Conservation (phyloP, 2,329 filamentous ascomycete species). For the Aspergillus candidus region DNA sequence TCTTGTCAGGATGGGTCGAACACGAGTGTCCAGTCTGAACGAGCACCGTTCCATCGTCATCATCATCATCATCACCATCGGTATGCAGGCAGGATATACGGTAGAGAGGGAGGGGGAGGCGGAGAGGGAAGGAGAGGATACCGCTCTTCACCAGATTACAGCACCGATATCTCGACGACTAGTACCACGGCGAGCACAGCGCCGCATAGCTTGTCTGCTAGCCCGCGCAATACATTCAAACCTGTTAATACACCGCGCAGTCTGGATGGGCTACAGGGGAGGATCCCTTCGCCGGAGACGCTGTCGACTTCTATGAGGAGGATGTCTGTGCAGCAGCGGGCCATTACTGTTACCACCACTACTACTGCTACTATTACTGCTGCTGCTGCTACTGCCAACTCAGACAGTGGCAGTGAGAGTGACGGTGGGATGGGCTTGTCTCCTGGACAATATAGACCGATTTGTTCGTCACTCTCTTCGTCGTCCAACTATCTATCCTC, state of each 20-base stretch:
- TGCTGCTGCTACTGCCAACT: too few species aligned
- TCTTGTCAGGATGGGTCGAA: too few species aligned
- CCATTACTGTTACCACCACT: too few species aligned
- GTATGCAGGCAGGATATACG: conserved; percentile 18
- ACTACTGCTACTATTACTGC: too few species aligned
- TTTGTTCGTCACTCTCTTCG: too few species aligned
- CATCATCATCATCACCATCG: conserved; percentile 22
- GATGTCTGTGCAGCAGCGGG: neutral
- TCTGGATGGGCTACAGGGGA: conserved; percentile 6
- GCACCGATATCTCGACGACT: conserved; percentile 7
- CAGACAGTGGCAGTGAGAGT: too few species aligned
- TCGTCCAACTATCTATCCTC: too few species aligned
- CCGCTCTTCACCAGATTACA: conserved; percentile 33
- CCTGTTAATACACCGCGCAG: conserved; percentile 38
- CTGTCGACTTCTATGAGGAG: conserved; percentile 19
- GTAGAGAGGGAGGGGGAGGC: conserved; percentile 6
- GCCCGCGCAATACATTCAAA: conserved; percentile 36
- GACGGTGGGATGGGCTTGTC: too few species aligned
- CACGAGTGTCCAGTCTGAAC: too few species aligned
- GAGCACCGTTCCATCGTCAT: conserved; percentile 15
- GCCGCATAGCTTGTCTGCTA: conserved; percentile 32
- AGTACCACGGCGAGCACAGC: conserved; percentile 16
- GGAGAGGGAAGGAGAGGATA: conserved; percentile 22
- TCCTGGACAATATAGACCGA: too few species aligned
- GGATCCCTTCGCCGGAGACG: conserved; percentile 16